Evolutionary conservation across 2,329 filamentous ascomycete species (phyloP).

Genomic region (Lecanicillium sp.): DNA sequence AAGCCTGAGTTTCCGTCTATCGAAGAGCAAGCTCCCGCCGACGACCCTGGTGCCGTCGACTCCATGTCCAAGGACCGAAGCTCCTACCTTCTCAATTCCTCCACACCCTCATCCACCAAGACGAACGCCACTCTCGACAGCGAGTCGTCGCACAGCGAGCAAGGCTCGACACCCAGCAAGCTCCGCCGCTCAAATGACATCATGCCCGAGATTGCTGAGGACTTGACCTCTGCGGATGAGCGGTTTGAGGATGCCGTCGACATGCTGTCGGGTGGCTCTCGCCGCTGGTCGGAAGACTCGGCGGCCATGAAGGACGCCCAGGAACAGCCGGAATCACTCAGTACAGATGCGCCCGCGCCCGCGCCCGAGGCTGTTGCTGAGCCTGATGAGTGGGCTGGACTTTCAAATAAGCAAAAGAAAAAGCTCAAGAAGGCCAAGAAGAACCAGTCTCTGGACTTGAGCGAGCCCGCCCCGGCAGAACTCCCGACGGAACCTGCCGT

Average conservation of each 20-base stretch:
- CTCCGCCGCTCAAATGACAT: conserved; percentile 14
- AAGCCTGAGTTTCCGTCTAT: conserved; percentile 25
- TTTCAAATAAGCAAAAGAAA: conserved; percentile 21
- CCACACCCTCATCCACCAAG: conserved; percentile 30
- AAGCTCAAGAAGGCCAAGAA: conserved; percentile 22
- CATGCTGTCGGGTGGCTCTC: conserved; percentile 13
- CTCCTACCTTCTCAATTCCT: conserved; percentile 35
- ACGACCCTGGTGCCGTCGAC: conserved; percentile 35
- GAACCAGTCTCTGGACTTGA: conserved; percentile 11
- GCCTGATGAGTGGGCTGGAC: conserved; percentile 9
- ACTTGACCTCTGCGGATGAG: conserved; percentile 30
- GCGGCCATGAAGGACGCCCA: conserved; percentile 7
- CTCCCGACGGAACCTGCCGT: background rate
- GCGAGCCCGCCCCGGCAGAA: background rate
- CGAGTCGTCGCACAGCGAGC: conserved; percentile 19
- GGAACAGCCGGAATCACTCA: conserved; percentile 10
- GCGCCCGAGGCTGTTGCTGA: conserved; percentile 8
- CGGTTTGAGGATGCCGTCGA: conserved; percentile 31
- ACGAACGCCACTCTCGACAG: conserved; percentile 23
- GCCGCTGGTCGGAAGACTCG: conserved; percentile 17
- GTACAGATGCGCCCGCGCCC: background rate
- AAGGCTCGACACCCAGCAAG: conserved; percentile 23
- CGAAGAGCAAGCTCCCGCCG: conserved; percentile 19
- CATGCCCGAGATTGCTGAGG: conserved; percentile 23
- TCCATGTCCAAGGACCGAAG: conserved; percentile 37